Evolutionary conservation across 2,329 filamentous ascomycete species (phyloP).

Genomic region (Fusarium fracticaudum): DNA sequence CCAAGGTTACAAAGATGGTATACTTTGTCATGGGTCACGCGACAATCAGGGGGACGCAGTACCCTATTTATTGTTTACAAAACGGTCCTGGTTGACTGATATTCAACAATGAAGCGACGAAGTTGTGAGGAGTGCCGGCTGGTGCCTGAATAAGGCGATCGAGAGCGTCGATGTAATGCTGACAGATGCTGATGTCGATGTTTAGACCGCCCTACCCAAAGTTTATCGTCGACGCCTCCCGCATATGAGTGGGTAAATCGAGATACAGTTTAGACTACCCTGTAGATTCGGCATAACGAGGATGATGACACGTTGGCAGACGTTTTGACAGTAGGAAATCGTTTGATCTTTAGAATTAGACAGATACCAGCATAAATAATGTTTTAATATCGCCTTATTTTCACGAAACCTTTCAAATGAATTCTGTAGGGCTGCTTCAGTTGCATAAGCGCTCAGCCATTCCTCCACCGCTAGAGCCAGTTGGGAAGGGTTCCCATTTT

Average conservation of each 20-base stretch:
- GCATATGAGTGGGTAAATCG: background rate
- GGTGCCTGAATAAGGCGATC: rapidly evolving
- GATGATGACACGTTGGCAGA: too few relatives aligned
- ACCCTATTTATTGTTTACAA: background rate
- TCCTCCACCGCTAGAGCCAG: background rate
- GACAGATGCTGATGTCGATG: background rate
- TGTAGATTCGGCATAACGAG: background rate
- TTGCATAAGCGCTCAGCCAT: constrained; percentile 4
- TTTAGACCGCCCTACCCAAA: background rate
- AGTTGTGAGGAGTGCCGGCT: rapidly evolving
- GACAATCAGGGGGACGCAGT: background rate
- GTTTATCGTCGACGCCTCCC: background rate
- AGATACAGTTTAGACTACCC: background rate
- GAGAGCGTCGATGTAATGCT: background rate
- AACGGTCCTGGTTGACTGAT: too few relatives aligned
- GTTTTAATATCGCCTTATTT: background rate
- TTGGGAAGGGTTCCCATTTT: constrained; percentile 1
- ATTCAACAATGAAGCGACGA: background rate
- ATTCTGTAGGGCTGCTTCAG: background rate
- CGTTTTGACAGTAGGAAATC: too few relatives aligned
- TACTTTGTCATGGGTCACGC: background rate
- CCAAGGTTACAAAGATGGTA: background rate
- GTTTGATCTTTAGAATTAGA: background rate
- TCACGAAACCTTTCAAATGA: background rate
- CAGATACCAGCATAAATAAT: rapidly evolving